phyloP scores from a whole-genome alignment of 441 rosid genomes.

The Adansonia grandidieri region DNA sequence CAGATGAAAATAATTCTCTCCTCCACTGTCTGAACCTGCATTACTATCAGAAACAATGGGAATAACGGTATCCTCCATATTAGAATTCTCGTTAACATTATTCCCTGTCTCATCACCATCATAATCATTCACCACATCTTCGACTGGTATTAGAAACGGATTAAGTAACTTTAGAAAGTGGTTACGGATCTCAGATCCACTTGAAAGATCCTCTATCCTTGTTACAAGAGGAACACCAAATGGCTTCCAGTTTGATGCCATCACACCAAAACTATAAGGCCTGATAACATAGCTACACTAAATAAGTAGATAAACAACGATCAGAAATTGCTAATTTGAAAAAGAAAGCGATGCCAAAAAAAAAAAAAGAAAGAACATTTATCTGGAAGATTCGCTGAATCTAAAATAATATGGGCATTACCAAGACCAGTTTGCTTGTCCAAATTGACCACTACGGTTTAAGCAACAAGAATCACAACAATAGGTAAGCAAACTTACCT shows the following conservation, averaged over 20 bases:
- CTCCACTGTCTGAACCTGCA: constrained; percentile 27
- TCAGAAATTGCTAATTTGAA: not conserved
- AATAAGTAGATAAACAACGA: constrained; percentile 8
- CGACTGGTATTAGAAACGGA: constrained; percentile 40
- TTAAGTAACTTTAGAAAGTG: constrained; percentile 40
- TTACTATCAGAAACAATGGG: constrained; percentile 28
- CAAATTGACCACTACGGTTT: not conserved
- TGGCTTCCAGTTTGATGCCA: constrained; percentile 29
- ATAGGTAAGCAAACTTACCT: constrained; percentile 44
- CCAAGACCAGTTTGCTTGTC: not conserved
- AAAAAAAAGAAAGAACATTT: not conserved
- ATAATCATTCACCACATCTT: constrained; percentile 36
- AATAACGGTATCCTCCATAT: constrained; percentile 39
- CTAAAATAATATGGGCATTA: not conserved
- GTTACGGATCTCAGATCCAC: constrained; percentile 39
- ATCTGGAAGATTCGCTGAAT: not conserved
- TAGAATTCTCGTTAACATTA: constrained; percentile 39
- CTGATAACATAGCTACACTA: constrained; percentile 27
- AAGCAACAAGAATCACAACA: not conserved
- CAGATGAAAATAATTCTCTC: constrained; percentile 30
- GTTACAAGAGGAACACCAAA: constrained; percentile 62
- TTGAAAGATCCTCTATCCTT: constrained; percentile 39
- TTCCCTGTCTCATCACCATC: constrained; percentile 36
- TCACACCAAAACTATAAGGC: constrained; percentile 28
- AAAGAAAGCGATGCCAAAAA: not conserved